Conservation (phyloP, 176 grass and related monocot species). For the Saccharum spontaneum region DNA sequence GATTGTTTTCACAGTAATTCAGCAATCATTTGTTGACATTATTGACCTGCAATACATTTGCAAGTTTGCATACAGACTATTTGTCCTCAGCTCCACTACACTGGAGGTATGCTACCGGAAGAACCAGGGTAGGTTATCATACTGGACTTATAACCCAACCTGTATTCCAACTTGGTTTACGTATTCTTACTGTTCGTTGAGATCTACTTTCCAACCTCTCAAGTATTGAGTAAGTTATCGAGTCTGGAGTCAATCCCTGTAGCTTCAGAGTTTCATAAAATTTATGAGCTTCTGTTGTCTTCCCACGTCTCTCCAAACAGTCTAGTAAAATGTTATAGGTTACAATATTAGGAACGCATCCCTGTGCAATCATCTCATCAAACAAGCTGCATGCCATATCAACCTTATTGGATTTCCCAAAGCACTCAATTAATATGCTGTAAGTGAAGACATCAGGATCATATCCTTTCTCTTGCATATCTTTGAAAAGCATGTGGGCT, state of each 20-base stretch:
- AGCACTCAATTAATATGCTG: slow-evolving; percentile 93
- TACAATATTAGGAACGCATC: slow-evolving; percentile 82
- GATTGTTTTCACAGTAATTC: not conserved
- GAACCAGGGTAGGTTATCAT: slow-evolving; percentile 34
- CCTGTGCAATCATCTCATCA: slow-evolving; percentile 77
- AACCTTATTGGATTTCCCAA: slow-evolving; percentile 93
- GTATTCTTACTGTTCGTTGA: slow-evolving; percentile 57
- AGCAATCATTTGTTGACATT: slow-evolving; percentile 4
- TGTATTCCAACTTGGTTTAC: slow-evolving; percentile 48
- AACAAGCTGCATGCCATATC: slow-evolving; percentile 91
- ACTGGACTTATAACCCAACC: slow-evolving; percentile 88
- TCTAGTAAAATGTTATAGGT: slow-evolving; percentile 98
- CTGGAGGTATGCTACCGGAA: slow-evolving; percentile 6
- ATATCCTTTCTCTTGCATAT: slow-evolving; percentile 95
- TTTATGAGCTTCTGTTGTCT: slow-evolving; percentile 60
- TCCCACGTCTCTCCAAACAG: slow-evolving; percentile 79
- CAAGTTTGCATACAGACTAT: slow-evolving; percentile 3
- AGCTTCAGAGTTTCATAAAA: slow-evolving; percentile 70
- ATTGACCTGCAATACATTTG: slow-evolving; percentile 3
- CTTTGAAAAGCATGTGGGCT: slow-evolving; percentile 90
- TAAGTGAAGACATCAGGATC: slow-evolving; percentile 95
- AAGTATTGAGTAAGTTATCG: slow-evolving; percentile 88
- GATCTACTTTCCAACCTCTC: slow-evolving; percentile 71
- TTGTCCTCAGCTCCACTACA: not conserved
- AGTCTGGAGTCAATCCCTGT: slow-evolving; percentile 75